These are phyloP conservation scores for Gremmenia infestans DNA, from an alignment of 2,329 filamentous ascomycete genomes.

Conservation along the genomic window DNA sequence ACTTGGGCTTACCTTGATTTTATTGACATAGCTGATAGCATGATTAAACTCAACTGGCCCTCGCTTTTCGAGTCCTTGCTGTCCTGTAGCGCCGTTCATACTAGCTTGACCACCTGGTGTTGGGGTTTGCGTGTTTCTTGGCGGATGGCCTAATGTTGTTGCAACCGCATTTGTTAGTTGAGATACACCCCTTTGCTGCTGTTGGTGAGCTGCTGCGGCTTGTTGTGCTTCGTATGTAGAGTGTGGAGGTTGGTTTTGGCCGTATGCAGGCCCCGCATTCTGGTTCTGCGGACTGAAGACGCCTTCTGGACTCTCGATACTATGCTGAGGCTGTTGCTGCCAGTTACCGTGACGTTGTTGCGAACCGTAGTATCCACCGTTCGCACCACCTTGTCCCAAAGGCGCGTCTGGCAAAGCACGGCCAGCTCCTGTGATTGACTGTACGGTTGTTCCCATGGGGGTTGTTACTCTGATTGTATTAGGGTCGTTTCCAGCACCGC, in stretches of 20 bases:
- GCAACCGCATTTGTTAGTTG: conserved; percentile 59
- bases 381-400: conserved; percentile 18
- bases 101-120: conserved; percentile 52
- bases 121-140: conserved; percentile 54
- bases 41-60: conserved; percentile 98
- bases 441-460: conserved; percentile 93
- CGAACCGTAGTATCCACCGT: conserved; percentile 37
- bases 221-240: conserved; percentile 37
- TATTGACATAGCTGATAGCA: conserved; percentile 98
- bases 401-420: conserved; percentile 36
- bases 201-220: conserved; percentile 46
- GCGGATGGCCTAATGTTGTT: conserved; percentile 35
- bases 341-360: conserved; percentile 41
- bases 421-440: conserved; percentile 63
- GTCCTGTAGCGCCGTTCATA: conserved; percentile 56
- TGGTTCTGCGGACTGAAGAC: conserved; percentile 55
- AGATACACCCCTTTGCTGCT: conserved; percentile 61
- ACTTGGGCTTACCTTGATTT: conserved; percentile 74
- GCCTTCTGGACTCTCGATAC: conserved; percentile 58
- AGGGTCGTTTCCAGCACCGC: conserved; percentile 86
- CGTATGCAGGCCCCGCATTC: conserved; percentile 44
- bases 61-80: conserved; percentile 71
- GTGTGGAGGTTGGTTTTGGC: conserved; percentile 36
- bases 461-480: conserved; percentile 96
- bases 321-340: conserved; percentile 51